Conservation (phyloP, 352 stramenopile genomes). For the Pythium angustatum region DNA sequence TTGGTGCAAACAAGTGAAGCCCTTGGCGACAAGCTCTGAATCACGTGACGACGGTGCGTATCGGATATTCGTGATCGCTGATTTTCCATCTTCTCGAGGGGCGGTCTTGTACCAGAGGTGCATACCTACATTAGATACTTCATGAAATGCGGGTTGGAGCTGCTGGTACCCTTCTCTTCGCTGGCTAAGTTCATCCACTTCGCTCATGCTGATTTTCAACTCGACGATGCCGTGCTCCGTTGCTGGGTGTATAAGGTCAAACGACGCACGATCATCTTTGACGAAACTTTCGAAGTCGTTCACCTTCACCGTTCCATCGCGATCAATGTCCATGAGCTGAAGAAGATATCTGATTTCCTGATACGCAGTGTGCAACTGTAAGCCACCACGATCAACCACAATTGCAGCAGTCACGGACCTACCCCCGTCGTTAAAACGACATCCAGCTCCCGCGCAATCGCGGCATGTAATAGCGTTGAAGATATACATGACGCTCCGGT, state of each 20-base stretch:
- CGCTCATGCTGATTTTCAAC: slow-evolving; percentile 59
- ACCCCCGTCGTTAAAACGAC: slow-evolving; percentile 79
- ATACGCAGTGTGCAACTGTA: neutral
- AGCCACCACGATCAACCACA: neutral
- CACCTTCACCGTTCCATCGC: slow-evolving; percentile 64
- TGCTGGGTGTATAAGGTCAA: slow-evolving; percentile 52
- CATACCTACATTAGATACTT: slow-evolving; percentile 47
- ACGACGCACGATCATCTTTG: slow-evolving; percentile 57
- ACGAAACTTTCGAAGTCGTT: slow-evolving; percentile 73
- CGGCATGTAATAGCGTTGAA: slow-evolving; percentile 57
- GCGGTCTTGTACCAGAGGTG: slow-evolving; percentile 66
- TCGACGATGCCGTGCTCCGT: slow-evolving; percentile 59
- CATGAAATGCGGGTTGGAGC: slow-evolving; percentile 53
- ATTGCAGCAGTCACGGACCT: slow-evolving; percentile 10
- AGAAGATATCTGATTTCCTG: slow-evolving; percentile 71
- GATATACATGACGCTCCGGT: slow-evolving; percentile 43
- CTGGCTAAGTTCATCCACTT: slow-evolving; percentile 57
- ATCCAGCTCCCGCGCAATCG: slow-evolving; percentile 70
- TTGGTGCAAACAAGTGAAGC: slow-evolving; percentile 76
- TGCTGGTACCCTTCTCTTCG: slow-evolving; percentile 62
- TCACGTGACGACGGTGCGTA: slow-evolving; percentile 63
- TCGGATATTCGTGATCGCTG: slow-evolving; percentile 65
- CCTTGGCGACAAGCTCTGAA: slow-evolving; percentile 71
- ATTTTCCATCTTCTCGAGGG: slow-evolving; percentile 58
- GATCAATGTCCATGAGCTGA: slow-evolving; percentile 66